Conservation (phyloP, 2,329 filamentous ascomycete genomes). For the Endoconidiophora polonica region DNA sequence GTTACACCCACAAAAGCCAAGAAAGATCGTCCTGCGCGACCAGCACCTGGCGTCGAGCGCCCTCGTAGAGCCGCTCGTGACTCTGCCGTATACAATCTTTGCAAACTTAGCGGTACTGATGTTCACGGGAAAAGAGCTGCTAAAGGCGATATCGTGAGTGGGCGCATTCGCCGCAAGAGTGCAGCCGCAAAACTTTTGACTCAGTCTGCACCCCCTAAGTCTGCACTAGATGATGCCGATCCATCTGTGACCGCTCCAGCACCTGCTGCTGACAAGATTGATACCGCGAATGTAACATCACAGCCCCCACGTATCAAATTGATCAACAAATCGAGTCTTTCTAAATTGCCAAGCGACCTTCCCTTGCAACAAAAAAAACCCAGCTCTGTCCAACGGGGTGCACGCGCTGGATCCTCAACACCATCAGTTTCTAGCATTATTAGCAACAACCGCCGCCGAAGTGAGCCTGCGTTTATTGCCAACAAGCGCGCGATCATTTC, state of each 20-base stretch:
- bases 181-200: background rate
- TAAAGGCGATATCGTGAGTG: slow-evolving; percentile 31
- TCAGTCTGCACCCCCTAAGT: background rate
- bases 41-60: slow-evolving; percentile 2
- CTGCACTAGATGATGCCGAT: slow-evolving; percentile 14
- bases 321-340: slow-evolving; percentile 12
- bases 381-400: background rate
- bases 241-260: no score
- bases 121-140: slow-evolving; percentile 40
- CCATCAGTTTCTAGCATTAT: slow-evolving; percentile 16
- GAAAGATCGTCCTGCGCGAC: background rate
- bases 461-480: slow-evolving; percentile 2
- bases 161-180: slow-evolving; percentile 25
- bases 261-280: no score
- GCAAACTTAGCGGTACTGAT: slow-evolving; percentile 43
- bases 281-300: background rate
- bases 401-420: slow-evolving; percentile 25
- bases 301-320: no score
- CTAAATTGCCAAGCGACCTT: background rate
- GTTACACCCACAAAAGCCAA: slow-evolving; percentile 13
- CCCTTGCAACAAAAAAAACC: background rate
- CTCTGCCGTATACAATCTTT: slow-evolving; percentile 40
- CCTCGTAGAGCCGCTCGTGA: slow-evolving; percentile 15
- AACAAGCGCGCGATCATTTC: slow-evolving; percentile 5
- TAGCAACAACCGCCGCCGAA: slow-evolving; percentile 2